These are phyloP conservation scores for Leccinum ponderosum DNA, from an alignment of 1,284 basidiomycete species.

Conservation along the genomic window DNA sequence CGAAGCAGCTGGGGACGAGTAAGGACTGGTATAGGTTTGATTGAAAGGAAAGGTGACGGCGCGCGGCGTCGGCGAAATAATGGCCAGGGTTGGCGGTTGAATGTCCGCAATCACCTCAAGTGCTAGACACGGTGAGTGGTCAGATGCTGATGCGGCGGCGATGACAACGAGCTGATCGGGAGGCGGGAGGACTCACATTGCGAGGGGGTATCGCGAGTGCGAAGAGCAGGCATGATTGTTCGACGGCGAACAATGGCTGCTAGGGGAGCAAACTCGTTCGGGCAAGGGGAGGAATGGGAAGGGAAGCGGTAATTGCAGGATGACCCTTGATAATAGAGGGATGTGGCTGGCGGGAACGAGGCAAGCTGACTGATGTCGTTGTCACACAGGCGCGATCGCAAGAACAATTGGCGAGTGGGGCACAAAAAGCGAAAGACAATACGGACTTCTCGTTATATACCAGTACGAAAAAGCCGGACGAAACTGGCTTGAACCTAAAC, in stretches of 20 bases:
- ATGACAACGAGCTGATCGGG: constrained; percentile 10
- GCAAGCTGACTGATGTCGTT: constrained; percentile 43
- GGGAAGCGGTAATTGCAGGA: constrained; percentile 31
- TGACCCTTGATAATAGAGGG: constrained; percentile 45
- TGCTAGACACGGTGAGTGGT: too few species aligned
- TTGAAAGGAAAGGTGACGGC: too few species aligned
- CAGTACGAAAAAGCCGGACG: constrained; percentile 26
- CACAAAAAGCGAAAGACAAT: constrained; percentile 62
- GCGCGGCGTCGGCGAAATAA: too few species aligned
- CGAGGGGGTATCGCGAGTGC: constrained; percentile 68
- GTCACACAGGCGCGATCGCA: constrained; percentile 43
- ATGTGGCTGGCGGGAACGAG: constrained; percentile 41
- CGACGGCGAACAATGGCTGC: constrained; percentile 33
- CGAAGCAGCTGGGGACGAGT: too few species aligned
- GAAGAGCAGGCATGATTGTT: constrained; percentile 71
- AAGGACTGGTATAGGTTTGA: too few species aligned
- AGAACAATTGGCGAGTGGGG: constrained; percentile 67
- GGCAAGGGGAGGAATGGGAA: constrained; percentile 28
- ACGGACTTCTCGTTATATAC: constrained; percentile 62
- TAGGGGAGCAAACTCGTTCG: constrained; percentile 36
- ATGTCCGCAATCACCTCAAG: too few species aligned
- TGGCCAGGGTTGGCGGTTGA: too few species aligned
- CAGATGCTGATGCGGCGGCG: constrained; percentile 3
- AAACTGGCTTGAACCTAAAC: constrained; percentile 33
- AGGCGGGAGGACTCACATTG: constrained; percentile 47